A percentile compares a stretch with the other conserved stretches of the same genome.
phyloP scores from a whole-genome alignment of 2,329 filamentous ascomycete genomes.

The Colletotrichum paranaense region DNA sequence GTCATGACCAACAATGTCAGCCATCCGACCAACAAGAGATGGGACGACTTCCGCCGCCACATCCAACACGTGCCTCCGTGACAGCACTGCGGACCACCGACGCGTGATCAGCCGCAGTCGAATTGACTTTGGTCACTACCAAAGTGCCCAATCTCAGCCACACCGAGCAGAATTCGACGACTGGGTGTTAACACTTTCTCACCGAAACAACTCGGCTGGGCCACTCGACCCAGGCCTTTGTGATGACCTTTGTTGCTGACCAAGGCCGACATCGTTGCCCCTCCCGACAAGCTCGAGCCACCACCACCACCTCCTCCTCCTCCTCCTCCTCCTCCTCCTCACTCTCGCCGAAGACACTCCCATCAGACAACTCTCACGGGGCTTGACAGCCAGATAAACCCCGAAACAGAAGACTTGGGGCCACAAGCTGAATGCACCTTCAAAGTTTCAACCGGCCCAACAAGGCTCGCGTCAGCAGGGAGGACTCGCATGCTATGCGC shows the following conservation, averaged over 20 bases:
- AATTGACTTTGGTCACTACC: constrained; percentile 8
- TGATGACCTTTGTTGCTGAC: too few species aligned
- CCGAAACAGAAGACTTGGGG: constrained; percentile 17
- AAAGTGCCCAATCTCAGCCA: not conserved
- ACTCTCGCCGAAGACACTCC: not conserved
- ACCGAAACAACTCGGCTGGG: not conserved
- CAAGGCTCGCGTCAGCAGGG: constrained; percentile 2
- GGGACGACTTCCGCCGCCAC: not conserved
- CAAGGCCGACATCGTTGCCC: not conserved
- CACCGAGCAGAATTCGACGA: not conserved
- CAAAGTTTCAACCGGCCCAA: constrained; percentile 9
- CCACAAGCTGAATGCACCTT: constrained; percentile 14
- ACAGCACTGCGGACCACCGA: not conserved
- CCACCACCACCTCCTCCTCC: not conserved
- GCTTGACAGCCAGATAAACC: not conserved
- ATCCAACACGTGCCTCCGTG: not conserved
- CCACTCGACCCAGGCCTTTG: not conserved
- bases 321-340: not conserved
- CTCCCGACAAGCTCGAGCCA: constrained; percentile 17
- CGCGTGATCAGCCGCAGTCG: not conserved
- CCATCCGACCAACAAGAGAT: not conserved
- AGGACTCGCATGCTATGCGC: not conserved
- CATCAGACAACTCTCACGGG: not conserved
- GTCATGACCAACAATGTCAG: not conserved
- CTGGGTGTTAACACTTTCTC: not conserved